phyloP scores from a whole-genome alignment of 1,139 yeast species.

The Entelexis paramagnoliae region DNA sequence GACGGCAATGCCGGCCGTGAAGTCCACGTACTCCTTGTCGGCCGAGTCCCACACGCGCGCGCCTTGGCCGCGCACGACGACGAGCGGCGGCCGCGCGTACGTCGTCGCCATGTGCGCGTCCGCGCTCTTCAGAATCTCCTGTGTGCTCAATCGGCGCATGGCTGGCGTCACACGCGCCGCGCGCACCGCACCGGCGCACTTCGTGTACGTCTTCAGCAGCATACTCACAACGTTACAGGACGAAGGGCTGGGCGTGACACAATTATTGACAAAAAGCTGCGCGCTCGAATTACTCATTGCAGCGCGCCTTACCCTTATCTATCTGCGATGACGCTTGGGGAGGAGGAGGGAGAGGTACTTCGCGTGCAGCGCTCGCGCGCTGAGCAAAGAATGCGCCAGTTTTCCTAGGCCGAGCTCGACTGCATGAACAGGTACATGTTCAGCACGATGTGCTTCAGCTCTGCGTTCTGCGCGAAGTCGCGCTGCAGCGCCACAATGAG shows the following conservation, averaged over 20 bases:
- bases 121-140: not conserved
- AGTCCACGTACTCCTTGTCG: constrained; percentile 70
- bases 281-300: constrained; percentile 5
- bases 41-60: constrained; percentile 67
- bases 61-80: constrained; percentile 63
- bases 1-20: constrained; percentile 93
- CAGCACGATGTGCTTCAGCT: constrained; percentile 15
- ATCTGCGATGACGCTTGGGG: not conserved
- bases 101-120: constrained; percentile 51
- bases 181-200: not conserved
- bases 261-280: not conserved
- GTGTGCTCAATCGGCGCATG: not conserved
- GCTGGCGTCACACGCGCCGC: not conserved
- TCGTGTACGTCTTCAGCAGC: not conserved
- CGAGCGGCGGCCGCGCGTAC: constrained; percentile 59
- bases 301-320: constrained; percentile 4
- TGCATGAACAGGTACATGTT: constrained; percentile 14
- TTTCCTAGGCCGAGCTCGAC: not conserved
- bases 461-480: constrained; percentile 18
- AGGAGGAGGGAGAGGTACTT: too few species aligned
- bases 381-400: too few species aligned
- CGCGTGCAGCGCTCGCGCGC: too few species aligned
- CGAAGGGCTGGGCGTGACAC: not conserved
- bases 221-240: not conserved
- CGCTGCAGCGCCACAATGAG: constrained; percentile 15